phyloP scores from a whole-genome alignment of 129 eudicot genomes.

The Cynara cardunculus region DNA sequence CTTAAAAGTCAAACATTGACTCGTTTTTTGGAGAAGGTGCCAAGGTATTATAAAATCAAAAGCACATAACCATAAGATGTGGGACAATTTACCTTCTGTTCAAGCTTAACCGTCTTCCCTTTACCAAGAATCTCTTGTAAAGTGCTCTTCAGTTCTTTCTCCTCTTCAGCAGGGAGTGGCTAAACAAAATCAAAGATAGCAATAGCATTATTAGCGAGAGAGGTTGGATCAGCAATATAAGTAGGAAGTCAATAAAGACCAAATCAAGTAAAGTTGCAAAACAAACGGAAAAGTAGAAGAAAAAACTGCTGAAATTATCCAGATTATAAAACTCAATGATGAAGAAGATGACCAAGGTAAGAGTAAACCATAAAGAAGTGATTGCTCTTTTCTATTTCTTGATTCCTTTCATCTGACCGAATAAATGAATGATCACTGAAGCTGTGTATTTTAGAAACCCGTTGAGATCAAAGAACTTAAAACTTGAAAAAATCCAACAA shows the following conservation, averaged over 20 bases:
- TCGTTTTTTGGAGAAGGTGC: neutral
- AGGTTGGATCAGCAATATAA: neutral
- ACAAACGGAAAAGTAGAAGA: neutral
- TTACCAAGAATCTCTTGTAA: slow-evolving; percentile 71
- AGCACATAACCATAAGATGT: neutral
- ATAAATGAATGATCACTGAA: neutral
- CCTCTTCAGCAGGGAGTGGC: slow-evolving; percentile 85
- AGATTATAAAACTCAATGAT: neutral
- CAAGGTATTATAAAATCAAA: no score
- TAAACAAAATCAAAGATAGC: slow-evolving; percentile 18
- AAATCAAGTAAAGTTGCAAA: neutral
- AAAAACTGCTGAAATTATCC: neutral
- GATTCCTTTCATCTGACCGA: neutral
- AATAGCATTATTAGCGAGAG: neutral
- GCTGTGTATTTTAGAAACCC: neutral
- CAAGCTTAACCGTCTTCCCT: slow-evolving; percentile 75
- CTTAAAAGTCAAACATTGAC: neutral
- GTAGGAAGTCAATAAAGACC: neutral
- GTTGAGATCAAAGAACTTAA: neutral
- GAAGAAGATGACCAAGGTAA: no score
- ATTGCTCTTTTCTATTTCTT: neutral
- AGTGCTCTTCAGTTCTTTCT: slow-evolving; percentile 80
- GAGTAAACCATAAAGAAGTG: neutral
- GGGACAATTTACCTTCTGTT: slow-evolving; percentile 69
- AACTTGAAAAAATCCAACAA: neutral